These are phyloP conservation scores for Barnettozyma hawaiiensis DNA, from an alignment of 1,139 yeast genomes.

Conservation along the genomic window DNA sequence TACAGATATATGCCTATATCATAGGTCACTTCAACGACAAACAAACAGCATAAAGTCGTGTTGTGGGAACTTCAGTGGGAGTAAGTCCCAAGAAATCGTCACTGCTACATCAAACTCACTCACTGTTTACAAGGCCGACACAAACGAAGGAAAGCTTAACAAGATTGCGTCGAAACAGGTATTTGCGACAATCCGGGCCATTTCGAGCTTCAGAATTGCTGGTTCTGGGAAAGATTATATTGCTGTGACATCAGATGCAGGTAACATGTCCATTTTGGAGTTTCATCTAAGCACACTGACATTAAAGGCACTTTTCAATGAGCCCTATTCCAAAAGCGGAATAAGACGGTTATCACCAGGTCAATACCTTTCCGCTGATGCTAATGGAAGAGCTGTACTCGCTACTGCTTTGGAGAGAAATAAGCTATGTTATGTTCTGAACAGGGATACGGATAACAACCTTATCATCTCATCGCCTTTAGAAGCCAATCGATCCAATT, in stretches of 20 bases:
- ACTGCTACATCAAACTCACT: conserved; percentile 50
- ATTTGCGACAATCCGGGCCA: conserved; percentile 54
- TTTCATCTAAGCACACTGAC: conserved; percentile 35
- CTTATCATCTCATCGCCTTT: conserved; percentile 65
- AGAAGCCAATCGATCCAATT: conserved; percentile 51
- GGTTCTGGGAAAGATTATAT: conserved; percentile 54
- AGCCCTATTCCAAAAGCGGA: conserved; percentile 73
- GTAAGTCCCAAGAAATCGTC: conserved; percentile 59
- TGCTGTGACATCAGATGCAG: conserved; percentile 78
- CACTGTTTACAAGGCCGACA: conserved; percentile 48
- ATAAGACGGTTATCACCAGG: conserved; percentile 75
- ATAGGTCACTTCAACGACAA: conserved; percentile 59
- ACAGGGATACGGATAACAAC: conserved; percentile 39
- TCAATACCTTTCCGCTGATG: conserved; percentile 66
- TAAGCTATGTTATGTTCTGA: conserved; percentile 59
- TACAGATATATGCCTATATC: conserved; percentile 46
- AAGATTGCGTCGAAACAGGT: conserved; percentile 40
- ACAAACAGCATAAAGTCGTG: conserved; percentile 48
- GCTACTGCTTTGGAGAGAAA: conserved; percentile 67
- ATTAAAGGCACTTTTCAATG: conserved; percentile 51
- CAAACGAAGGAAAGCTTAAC: conserved; percentile 50
- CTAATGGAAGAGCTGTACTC: conserved; percentile 65
- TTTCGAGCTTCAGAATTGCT: conserved; percentile 46
- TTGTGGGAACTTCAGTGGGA: conserved; percentile 65
- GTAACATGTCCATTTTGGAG: conserved; percentile 57